Conservation (phyloP, 257 asterid species). For the Gentiana straminea region DNA sequence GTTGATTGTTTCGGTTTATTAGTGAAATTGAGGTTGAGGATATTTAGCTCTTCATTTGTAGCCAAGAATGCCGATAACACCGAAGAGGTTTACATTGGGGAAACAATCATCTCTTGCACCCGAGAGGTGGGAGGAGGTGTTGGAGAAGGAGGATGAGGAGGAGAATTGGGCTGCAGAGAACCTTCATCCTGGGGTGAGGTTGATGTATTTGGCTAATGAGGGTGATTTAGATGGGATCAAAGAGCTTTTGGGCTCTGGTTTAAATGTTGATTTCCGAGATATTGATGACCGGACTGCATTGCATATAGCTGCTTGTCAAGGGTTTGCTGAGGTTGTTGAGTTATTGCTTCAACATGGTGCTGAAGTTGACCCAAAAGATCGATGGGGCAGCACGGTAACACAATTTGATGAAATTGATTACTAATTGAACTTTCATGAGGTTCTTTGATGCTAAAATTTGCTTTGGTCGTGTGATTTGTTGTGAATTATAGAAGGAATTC, state of each 20-base stretch:
- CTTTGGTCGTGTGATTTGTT: no score
- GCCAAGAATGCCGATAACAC: conserved; percentile 15
- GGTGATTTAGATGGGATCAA: conserved; percentile 81
- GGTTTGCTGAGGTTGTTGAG: conserved; percentile 52
- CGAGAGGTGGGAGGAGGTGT: conserved; percentile 36
- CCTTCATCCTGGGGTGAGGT: conserved; percentile 63
- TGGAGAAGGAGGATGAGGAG: conserved; percentile 40
- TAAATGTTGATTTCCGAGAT: conserved; percentile 75
- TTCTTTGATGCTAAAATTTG: neutral
- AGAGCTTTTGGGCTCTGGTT: conserved; percentile 55
- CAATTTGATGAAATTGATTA: neutral
- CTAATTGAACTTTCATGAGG: neutral
- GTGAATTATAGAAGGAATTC: no score
- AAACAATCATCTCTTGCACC: conserved; percentile 95
- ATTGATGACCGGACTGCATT: conserved; percentile 88
- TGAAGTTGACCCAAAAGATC: conserved; percentile 50
- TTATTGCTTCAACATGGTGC: conserved; percentile 59
- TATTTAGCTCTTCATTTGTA: conserved; percentile 32
- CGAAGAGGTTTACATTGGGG: conserved; percentile 43
- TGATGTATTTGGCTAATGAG: conserved; percentile 80
- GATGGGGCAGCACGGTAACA: conserved; percentile 98
- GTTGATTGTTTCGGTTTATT: conserved; percentile 1
- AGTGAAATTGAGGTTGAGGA: conserved; percentile 11
- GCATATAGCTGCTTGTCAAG: conserved; percentile 97
- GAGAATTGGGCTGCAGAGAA: conserved; percentile 23